These are phyloP conservation scores for Emergomyces africanus DNA, from an alignment of 2,329 filamentous ascomycete genomes.

Conservation along the genomic window DNA sequence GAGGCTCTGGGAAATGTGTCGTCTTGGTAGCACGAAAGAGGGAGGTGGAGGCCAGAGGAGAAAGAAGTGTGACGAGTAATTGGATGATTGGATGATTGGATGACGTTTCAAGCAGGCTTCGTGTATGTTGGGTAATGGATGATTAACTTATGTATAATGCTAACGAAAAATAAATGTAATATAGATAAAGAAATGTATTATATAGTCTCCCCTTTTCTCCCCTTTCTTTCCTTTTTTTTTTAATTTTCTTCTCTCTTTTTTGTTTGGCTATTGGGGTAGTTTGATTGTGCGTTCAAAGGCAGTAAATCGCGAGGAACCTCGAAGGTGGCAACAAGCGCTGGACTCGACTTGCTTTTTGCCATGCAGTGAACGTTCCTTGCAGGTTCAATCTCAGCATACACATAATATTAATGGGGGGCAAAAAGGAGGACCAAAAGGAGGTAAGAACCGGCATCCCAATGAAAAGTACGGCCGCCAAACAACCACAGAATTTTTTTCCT, in stretches of 20 bases:
- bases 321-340: background rate
- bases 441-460: background rate
- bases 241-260: background rate
- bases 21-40: background rate
- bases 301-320: background rate
- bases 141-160: background rate
- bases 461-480: background rate
- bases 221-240: background rate
- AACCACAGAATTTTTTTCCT: background rate
- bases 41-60: background rate
- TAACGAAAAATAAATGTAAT: background rate
- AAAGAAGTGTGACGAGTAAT: background rate
- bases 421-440: background rate
- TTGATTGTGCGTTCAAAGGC: background rate
- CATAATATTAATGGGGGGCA: background rate
- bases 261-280: background rate
- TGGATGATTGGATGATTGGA: background rate
- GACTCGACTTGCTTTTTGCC: background rate
- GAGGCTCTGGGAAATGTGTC: background rate
- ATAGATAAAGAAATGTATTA: background rate
- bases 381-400: background rate
- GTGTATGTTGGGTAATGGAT: background rate
- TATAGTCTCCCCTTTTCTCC: background rate
- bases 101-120: background rate
- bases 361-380: background rate